Base-by-base conservation (phyloP, 352 stramenopile species). In the Globisporangium rhizosaccharum region DNA sequence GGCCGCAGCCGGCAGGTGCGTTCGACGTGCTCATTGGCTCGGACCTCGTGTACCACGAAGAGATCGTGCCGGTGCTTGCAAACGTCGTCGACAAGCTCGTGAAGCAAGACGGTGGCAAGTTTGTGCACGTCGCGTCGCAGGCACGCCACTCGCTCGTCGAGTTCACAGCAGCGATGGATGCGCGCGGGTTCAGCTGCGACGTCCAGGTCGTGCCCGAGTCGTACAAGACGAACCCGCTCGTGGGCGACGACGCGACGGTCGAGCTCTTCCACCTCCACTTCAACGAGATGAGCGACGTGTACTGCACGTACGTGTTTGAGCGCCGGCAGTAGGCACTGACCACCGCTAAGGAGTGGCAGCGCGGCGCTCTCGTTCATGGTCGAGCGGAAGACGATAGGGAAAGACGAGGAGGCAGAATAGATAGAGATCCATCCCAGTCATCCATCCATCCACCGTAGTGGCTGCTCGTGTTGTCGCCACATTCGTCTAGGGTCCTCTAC, bases 231-330 rank as follows among this genome's bases (percentile, higher is more conserved):
- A 96, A 96, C 56, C 86, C 86, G 26, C 61, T 96, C 14, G 82
- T 92, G 3, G 75, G 78, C 52, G 73, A 80, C 39, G 79, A 88
- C 25, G 75, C 77, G 1, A 69, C 72, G 1, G 67, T 85, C 20
- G 80, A 91, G 66, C 65, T 94, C 30, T 94, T 94, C 50, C 67
- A 84, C 60, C 62, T 96, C 56, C 86, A 96, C 61, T 96, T 96
- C 67, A 93, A 93, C 73, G 86, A 96, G 62, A 93, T 96, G 86
- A 88, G 76, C 63, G 85, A 94, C 65, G 76, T 85, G 63, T 94
- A 94, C 70, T 91, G 82, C 69, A 76, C 92, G 58, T 94, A 94
- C 76, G 90, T 78, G 9, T 94, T 94, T 57, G 86, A 72, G 44
- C 70, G 66, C 12, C 72, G 80, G 63, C 18, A 47, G 57, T 59